Evolutionary conservation across 2,329 filamentous ascomycete genomes (phyloP), one percentile per base, ranked within the genome.

Genomic region (Phialophora tarda): DNA sequence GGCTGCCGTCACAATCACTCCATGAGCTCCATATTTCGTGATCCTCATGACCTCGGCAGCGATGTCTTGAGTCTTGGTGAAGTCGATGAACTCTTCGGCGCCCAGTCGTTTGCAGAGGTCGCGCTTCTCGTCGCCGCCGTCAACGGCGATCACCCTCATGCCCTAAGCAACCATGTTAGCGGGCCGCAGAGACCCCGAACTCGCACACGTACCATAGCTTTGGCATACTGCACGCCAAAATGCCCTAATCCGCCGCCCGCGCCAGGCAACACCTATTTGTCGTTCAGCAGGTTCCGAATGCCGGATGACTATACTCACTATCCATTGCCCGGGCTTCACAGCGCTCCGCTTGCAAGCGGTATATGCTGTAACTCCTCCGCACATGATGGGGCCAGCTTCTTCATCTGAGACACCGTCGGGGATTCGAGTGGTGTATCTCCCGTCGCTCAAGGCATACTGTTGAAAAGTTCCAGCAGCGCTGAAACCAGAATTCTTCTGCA

Each of bases 281-380:
- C 2, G 23, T 54, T 67, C 26, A 69, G 62, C 47, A 54, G 12
- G 3, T 12, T 38, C 21, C 14, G 11, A 23, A 38, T 12, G 30
- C 8, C 7, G 34, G 28, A 23, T 14, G 8, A 30, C 21, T 17
- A 50, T 17, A 70, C 64, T 66, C 67, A 74, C 71, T 26, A 73
- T 69, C 74, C 74, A 76, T 48, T 75, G 71, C 4, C 74, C 74
- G 1, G 71, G 70, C n/a, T 71, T 71, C 6, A 77, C 67, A 48
- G 77, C 76, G 4, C 79, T 72, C 66, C 81, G 80, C 44, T 80
- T 72, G 28, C 82, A 78, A 14, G 81, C 79, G 74, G 78, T 53
- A 17, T 64, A 72, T 12, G 71, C 70, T 2, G 76, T 78, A n/a
- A 78, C 76, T 50, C 77, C 77, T 55, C 76, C 77, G 54, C 77